phyloP scores from a whole-genome alignment of 495 filamentous ascomycete species.

The Diplogelasinospora grovesii region DNA sequence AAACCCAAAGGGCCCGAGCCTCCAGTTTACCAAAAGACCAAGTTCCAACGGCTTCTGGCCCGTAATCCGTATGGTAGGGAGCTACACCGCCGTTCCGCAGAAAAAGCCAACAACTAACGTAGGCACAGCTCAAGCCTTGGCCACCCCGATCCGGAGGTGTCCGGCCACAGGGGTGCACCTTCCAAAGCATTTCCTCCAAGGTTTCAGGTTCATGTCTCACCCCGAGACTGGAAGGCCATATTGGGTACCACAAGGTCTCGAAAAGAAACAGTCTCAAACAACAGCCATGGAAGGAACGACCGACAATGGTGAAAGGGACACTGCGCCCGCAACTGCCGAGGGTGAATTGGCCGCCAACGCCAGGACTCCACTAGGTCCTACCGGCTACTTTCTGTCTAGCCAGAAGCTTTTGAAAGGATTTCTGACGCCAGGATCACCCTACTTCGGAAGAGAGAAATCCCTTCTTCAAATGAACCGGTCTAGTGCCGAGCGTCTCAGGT shows the following conservation, averaged over 20 bases:
- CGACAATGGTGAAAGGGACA: not conserved
- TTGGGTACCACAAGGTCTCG: slow-evolving; percentile 49
- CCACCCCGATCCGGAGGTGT: slow-evolving; percentile 58
- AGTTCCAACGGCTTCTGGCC: slow-evolving; percentile 45
- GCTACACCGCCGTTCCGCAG: slow-evolving; percentile 1
- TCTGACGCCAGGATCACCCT: not conserved
- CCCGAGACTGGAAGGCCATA: slow-evolving; percentile 51
- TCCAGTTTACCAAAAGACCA: slow-evolving; percentile 23
- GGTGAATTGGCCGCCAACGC: not conserved
- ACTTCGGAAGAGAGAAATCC: not conserved
- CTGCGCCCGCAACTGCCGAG: not conserved
- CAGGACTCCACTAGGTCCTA: slow-evolving; percentile 5
- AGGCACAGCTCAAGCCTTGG: slow-evolving; percentile 51
- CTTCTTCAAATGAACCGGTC: slow-evolving; percentile 2
- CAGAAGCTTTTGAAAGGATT: slow-evolving; percentile 12
- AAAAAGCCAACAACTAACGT: slow-evolving; percentile 14
- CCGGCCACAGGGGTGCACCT: slow-evolving; percentile 46
- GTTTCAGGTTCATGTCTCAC: slow-evolving; percentile 51
- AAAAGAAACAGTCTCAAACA: slow-evolving; percentile 11
- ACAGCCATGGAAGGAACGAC: not conserved
- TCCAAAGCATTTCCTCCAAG: slow-evolving; percentile 58
- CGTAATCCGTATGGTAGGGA: slow-evolving; percentile 55
- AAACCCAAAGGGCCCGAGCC: slow-evolving; percentile 17
- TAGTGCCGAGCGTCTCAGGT: not conserved
- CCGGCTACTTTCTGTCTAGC: slow-evolving; percentile 5